These are phyloP conservation scores for Candida sojae DNA, from an alignment of 1,139 yeast genomes.

Conservation along the genomic window DNA sequence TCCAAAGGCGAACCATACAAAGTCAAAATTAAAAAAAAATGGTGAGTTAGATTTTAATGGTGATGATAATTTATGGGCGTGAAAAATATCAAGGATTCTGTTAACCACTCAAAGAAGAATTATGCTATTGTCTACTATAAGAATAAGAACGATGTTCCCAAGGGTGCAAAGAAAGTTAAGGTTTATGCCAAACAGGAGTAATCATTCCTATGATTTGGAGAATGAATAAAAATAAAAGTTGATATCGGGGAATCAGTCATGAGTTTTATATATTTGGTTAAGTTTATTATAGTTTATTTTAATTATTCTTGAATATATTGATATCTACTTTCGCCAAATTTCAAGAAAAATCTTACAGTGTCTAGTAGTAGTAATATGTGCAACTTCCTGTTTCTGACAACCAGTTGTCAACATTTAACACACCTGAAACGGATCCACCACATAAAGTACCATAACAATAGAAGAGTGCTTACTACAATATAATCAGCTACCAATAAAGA, in stretches of 20 bases:
- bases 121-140: conserved; percentile 23
- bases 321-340: not conserved
- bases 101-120: conserved; percentile 28
- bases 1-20: conserved; percentile 12
- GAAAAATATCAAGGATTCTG: conserved; percentile 43
- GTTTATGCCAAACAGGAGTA: conserved; percentile 2
- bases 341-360: too few relatives aligned
- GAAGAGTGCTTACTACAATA: too few relatives aligned
- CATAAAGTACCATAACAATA: too few relatives aligned
- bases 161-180: conserved; percentile 14
- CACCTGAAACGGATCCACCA: too few relatives aligned
- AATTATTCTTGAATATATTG: not conserved
- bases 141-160: conserved; percentile 12
- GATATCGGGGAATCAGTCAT: not conserved
- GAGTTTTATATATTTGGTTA: not conserved
- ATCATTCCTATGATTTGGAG: too few relatives aligned
- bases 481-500: too few relatives aligned
- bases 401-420: too few relatives aligned
- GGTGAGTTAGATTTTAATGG: conserved; percentile 30
- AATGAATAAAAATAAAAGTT: not conserved
- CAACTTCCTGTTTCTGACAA: too few relatives aligned
- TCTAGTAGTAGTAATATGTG: too few relatives aligned
- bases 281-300: not conserved
- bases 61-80: conserved; percentile 36
- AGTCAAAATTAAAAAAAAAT: conserved; percentile 18